Evolutionary conservation across 2,329 filamentous ascomycete genomes (phyloP).

Genomic region (Trichoderma lentiforme): DNA sequence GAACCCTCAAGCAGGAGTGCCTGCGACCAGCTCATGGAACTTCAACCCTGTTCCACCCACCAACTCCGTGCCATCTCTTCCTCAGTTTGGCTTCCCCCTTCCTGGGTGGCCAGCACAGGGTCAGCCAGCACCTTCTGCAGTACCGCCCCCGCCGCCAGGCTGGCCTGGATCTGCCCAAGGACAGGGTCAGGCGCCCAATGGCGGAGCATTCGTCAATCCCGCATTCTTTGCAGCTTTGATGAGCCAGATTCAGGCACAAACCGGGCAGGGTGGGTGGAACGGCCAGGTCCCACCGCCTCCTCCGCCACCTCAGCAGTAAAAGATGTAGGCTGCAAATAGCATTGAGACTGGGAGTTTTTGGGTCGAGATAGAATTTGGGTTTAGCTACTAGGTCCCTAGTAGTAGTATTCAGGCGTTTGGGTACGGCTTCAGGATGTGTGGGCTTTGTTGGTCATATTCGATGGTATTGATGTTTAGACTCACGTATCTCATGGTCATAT

Average conservation of each 20-base stretch:
- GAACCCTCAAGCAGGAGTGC: constrained; percentile 28
- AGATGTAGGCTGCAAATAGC: neutral
- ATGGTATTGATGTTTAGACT: neutral
- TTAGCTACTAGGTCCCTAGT: too few relatives aligned
- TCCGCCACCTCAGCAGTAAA: constrained; percentile 9
- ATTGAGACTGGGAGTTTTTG: neutral
- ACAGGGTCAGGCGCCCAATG: constrained; percentile 32
- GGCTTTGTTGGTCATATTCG: neutral
- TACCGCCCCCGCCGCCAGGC: constrained; percentile 37
- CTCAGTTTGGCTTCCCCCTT: constrained; percentile 44
- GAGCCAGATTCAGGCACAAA: constrained; percentile 41
- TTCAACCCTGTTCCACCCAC: constrained; percentile 15
- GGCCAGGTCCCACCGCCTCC: constrained; percentile 12
- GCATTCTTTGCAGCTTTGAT: constrained; percentile 53
- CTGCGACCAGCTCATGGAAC: constrained; percentile 22
- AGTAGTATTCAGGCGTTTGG: neutral
- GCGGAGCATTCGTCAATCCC: constrained; percentile 54
- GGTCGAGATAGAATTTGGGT: neutral
- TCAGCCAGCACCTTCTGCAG: constrained; percentile 26
- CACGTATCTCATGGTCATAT: neutral
- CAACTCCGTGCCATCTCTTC: constrained; percentile 21
- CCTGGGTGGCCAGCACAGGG: constrained; percentile 35
- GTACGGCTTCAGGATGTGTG: neutral
- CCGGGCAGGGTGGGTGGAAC: constrained; percentile 15
- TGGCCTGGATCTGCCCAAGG: constrained; percentile 33